A percentile compares a stretch with the other conserved stretches of the same genome.
Conservation (phyloP, 257 asterid genomes). For the Capsicum chinense region DNA sequence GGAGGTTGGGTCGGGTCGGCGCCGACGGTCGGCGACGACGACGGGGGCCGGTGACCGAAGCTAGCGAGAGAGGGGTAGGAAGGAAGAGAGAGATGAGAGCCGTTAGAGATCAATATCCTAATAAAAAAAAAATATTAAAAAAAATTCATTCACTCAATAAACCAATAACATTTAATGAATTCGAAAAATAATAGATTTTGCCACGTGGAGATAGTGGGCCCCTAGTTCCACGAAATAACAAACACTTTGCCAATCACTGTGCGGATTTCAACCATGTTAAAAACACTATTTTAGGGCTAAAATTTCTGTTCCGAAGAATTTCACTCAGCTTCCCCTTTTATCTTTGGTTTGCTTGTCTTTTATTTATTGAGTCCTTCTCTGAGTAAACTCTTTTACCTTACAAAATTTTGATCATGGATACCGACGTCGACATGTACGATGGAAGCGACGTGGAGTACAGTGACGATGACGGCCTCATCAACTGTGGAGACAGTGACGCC, state of each 20-base stretch:
- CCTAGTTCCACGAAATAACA: background rate
- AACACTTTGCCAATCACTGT: background rate
- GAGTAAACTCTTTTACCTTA: background rate
- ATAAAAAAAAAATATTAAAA: no score
- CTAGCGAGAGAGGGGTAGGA: no score
- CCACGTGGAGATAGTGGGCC: background rate
- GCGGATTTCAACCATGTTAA: constrained; percentile 17
- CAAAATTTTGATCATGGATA: constrained; percentile 18
- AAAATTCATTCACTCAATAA: no score
- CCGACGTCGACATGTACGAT: constrained; percentile 25
- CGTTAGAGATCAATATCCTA: no score
- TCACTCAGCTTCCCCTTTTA: background rate
- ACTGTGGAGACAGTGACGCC: constrained; percentile 11
- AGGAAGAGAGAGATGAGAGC: no score
- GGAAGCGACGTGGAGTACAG: constrained; percentile 11
- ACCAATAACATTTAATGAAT: no score
- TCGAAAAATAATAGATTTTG: no score
- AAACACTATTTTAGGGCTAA: constrained; percentile 22
- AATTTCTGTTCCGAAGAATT: constrained; percentile 24
- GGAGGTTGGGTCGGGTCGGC: no score
- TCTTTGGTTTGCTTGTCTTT: background rate
- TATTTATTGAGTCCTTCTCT: background rate
- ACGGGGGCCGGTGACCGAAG: no score
- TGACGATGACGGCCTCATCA: constrained; percentile 16
- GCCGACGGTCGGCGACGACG: no score